Evolutionary conservation across 345 rosid genomes (phyloP).

Genomic region (Erucastrum elatum): DNA sequence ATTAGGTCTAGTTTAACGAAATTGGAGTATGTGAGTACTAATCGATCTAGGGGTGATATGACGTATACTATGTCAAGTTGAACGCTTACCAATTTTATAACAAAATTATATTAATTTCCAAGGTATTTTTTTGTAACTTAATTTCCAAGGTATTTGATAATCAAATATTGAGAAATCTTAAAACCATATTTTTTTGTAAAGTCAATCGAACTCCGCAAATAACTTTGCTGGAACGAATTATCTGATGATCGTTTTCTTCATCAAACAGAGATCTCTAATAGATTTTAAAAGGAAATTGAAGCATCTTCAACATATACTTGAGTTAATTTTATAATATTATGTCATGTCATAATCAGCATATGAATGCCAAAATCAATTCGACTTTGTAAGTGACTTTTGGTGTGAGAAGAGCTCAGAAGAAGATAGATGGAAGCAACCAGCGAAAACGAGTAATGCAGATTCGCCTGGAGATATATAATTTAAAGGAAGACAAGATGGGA

Average conservation of each 20-base stretch:
- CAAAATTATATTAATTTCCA: background rate
- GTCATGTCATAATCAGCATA: too few species aligned
- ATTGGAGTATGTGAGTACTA: too few species aligned
- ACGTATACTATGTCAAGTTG: background rate
- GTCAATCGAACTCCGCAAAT: background rate
- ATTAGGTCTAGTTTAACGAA: too few species aligned
- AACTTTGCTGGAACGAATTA: background rate
- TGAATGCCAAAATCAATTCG: constrained; percentile 1
- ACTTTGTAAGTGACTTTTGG: background rate
- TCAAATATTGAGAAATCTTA: background rate
- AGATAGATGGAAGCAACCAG: background rate
- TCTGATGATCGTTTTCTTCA: background rate
- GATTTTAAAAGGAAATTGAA: constrained; percentile 1
- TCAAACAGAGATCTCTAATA: constrained; percentile 7
- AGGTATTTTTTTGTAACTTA: too few species aligned
- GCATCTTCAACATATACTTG: constrained; percentile 6
- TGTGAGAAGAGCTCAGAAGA: constrained; percentile 11
- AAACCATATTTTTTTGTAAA: too few species aligned
- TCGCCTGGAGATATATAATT: constrained; percentile 13
- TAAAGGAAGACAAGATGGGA: constrained; percentile 58
- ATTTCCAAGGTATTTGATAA: background rate
- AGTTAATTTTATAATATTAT: background rate
- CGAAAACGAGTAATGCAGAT: constrained; percentile 7
- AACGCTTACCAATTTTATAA: background rate
- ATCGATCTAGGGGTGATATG: too few species aligned